Conservation (phyloP, 345 rosid species). For the Pugionium cornutum region DNA sequence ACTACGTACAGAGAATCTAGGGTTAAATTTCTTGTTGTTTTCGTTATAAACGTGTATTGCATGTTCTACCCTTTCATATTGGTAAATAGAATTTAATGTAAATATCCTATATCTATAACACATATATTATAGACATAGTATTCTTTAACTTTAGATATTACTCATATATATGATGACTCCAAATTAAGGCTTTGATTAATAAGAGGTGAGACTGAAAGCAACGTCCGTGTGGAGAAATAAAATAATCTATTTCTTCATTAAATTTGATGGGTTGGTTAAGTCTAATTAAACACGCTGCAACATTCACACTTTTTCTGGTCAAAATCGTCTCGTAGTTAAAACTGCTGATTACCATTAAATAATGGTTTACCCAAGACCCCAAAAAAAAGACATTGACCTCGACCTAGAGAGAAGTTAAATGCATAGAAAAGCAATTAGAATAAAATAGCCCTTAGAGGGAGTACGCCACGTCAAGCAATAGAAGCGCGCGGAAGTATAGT, state of each 20-base stretch:
- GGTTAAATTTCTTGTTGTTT: slow-evolving; percentile 5
- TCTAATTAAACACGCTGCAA: slow-evolving; percentile 23
- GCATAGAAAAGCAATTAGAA: not conserved
- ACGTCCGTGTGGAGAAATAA: slow-evolving; percentile 35
- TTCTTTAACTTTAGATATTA: no score
- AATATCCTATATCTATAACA: no score
- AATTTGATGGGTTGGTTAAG: slow-evolving; percentile 26
- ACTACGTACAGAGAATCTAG: slow-evolving; percentile 5
- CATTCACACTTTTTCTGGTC: slow-evolving; percentile 24
- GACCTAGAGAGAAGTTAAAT: no score
- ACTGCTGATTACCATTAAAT: no score
- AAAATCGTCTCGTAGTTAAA: not conserved
- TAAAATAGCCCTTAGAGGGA: not conserved
- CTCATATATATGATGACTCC: slow-evolving; percentile 14
- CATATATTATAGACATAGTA: no score
- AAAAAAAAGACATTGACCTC: no score
- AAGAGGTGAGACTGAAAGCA: slow-evolving; percentile 27
- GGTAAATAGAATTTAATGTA: not conserved
- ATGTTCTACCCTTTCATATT: slow-evolving; percentile 11
- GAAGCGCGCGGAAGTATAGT: slow-evolving; percentile 14
- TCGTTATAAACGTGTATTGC: slow-evolving; percentile 30
- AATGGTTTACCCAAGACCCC: not conserved
- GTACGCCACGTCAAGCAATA: slow-evolving; percentile 12
- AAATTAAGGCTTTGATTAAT: slow-evolving; percentile 7
- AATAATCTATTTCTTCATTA: slow-evolving; percentile 2